Evolutionary conservation across 2,329 filamentous ascomycete species (phyloP), one percentile per base, ranked within the genome.

Genomic region (Orbilia oligospora): DNA sequence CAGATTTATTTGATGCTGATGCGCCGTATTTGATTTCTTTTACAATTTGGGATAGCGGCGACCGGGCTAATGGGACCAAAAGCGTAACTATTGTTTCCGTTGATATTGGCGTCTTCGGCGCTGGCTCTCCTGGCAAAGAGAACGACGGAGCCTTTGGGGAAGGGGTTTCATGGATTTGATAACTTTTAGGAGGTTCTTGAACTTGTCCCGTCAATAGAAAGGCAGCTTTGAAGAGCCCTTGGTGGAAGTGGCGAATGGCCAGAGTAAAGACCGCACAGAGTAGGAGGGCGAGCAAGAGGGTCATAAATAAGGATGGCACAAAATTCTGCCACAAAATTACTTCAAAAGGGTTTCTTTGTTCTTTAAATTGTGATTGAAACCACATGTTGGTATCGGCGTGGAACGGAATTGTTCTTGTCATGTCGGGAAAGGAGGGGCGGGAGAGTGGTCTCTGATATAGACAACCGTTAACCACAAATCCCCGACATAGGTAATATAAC

Each of bases 361-460:
- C 53, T 61, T 70, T 51, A n/a, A 61, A 44, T 20, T 44, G 14
- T 36, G 53, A 51, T 38, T 49, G 24, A 56, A 49, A 70, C 55
- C 53, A 41, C 36, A 69, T 69, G 51, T 70, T 70, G 66, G 66
- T 41, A 48, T 58, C 51, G 33, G 14, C 24, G 48, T 69, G 64
- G 64, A 46, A 61, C 55, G 55, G 33, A 38, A 2, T 20, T 24
- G n/a, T 27, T 41, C 20, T 61, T 61, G 33, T 61, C 55, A 44
- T 61, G 20, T 61, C 56, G 9, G 36, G 20, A 44, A 41, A 27
- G 53, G 38, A n/a, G 38, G 53, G 53, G 36, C 24, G 56, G 36
- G 56, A 44, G n/a, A 18, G 33, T 44, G 16, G 33, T 5, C 16
- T 14, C 20, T 61, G 36, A 61, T 58, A 61, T 61, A 61, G 36